Base-by-base conservation (phyloP, 1,139 yeast genomes). In the Suhomyces terraborum region DNA sequence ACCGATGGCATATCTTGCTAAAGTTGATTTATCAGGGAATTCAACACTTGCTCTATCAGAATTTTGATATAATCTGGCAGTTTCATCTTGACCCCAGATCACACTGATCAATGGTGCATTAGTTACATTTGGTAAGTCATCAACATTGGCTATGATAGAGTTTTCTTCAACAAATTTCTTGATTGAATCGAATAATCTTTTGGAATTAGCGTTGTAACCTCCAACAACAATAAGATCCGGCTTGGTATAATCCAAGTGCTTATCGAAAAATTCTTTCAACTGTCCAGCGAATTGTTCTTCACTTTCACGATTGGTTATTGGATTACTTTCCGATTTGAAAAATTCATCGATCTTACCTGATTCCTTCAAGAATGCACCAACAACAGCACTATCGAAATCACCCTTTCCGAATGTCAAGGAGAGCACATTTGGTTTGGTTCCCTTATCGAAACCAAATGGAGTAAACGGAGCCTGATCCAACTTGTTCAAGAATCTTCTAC, bases 401-500 rank as follows among this genome's bases (percentile, higher is more conserved):
- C 95, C 96, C 62, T 83, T 84, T 52, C 98, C 98, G 50, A 87
- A 82, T 0, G 96, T 79, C 31, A 93, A 58, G 0, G 96, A 81
- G 47, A 94, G 70, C 0, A 89, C 93, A 48, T 87, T 82, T 19
- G 98, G 95, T 42, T 83, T 76, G 6, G 95, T 84, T 31, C 97
- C 96, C 46, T 78, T 75, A 38, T 80, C 87, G 51, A 75, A 84
- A 3, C 87, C 85, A 39, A 77, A 75, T 8, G 98, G 96, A 51
- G 86, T 82, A 63, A 73, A 91, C 18, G 98, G 97, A 2, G 98
- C 96, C 67, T 91, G 98, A 59, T 93, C 94, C 35, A 93, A 73
- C 55, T 82, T 84, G 19, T 77, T 73, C 57, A 81, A 68, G 56
- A 93, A 85, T 27, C 77, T 69, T 38, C 77, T 74, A 51, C 98